phyloP scores from a whole-genome alignment of 768 basidiomycete species.

The Boletus rex-veris region DNA sequence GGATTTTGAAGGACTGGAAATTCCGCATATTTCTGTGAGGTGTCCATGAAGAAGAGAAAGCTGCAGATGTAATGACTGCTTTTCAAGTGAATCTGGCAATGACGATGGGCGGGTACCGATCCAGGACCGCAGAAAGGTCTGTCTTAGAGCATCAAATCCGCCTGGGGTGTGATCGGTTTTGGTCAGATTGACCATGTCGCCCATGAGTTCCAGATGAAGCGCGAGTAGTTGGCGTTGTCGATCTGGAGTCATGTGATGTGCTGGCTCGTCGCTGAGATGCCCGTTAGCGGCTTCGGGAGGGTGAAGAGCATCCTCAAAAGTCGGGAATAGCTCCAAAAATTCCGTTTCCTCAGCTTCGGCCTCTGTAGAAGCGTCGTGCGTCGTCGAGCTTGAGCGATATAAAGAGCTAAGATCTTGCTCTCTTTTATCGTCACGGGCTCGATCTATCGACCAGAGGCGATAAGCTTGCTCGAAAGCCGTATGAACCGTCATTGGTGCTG shows the following conservation, averaged over 20 bases:
- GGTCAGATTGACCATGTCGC: background rate
- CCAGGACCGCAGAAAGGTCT: slow-evolving; percentile 32
- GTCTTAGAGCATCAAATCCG: slow-evolving; percentile 35
- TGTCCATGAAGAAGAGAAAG: slow-evolving; percentile 46
- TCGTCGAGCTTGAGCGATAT: slow-evolving; percentile 62
- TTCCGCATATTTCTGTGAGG: slow-evolving; percentile 30
- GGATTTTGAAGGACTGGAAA: slow-evolving; percentile 20
- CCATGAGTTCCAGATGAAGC: slow-evolving; percentile 49
- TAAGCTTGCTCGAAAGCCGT: slow-evolving; percentile 64
- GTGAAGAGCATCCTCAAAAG: slow-evolving; percentile 61
- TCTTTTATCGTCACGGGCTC: slow-evolving; percentile 62
- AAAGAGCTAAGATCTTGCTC: slow-evolving; percentile 65
- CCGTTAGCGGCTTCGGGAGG: background rate
- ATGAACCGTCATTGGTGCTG: slow-evolving; percentile 33
- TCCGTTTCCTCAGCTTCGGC: slow-evolving; percentile 80
- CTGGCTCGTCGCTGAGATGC: background rate
- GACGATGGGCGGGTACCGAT: slow-evolving; percentile 28
- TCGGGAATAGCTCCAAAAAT: slow-evolving; percentile 82
- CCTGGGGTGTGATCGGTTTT: background rate
- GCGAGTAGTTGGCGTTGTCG: slow-evolving; percentile 37
- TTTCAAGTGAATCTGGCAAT: slow-evolving; percentile 48
- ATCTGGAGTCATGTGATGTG: slow-evolving; percentile 30
- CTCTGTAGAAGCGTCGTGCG: slow-evolving; percentile 57
- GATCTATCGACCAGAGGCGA: slow-evolving; percentile 82
- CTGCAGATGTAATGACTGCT: slow-evolving; percentile 48